Evolutionary conservation across 495 filamentous ascomycete genomes (phyloP).

Genomic region (Aspergillus bertholletiae): DNA sequence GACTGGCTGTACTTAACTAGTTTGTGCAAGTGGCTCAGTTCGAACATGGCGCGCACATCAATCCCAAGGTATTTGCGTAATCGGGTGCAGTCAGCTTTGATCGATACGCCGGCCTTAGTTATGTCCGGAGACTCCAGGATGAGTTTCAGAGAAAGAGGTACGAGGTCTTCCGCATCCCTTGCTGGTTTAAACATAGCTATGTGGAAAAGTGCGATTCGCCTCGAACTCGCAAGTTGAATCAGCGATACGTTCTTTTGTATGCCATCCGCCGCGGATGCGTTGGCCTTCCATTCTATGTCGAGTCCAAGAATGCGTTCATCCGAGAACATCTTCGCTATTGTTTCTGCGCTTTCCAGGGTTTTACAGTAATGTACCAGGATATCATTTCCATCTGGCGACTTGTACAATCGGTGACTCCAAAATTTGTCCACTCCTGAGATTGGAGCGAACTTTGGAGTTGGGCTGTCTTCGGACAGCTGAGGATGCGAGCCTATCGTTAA

Average conservation of each 20-base stretch:
- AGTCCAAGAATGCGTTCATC: slow-evolving; percentile 73
- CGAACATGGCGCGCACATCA: slow-evolving; percentile 62
- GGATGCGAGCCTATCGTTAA: not conserved
- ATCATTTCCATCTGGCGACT: slow-evolving; percentile 39
- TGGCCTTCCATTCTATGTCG: slow-evolving; percentile 77
- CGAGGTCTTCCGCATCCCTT: slow-evolving; percentile 47
- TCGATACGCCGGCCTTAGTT: slow-evolving; percentile 73
- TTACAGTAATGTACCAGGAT: slow-evolving; percentile 75
- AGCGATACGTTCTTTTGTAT: slow-evolving; percentile 66
- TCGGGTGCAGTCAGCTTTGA: slow-evolving; percentile 70
- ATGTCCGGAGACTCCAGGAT: slow-evolving; percentile 69
- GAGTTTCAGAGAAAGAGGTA: slow-evolving; percentile 62
- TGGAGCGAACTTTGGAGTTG: not conserved
- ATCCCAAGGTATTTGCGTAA: slow-evolving; percentile 63
- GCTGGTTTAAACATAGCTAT: slow-evolving; percentile 56
- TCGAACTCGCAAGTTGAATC: slow-evolving; percentile 75
- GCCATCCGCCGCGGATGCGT: slow-evolving; percentile 39
- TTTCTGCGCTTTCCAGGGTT: slow-evolving; percentile 60
- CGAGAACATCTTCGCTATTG: slow-evolving; percentile 63
- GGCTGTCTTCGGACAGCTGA: not conserved
- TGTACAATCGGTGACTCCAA: slow-evolving; percentile 69
- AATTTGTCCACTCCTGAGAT: slow-evolving; percentile 26
- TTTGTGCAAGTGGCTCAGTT: slow-evolving; percentile 77
- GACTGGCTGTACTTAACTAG: slow-evolving; percentile 60
- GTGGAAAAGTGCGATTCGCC: slow-evolving; percentile 80